Evolutionary conservation across 345 rosid genomes (phyloP).

Genomic region (Syzygium jambos): DNA sequence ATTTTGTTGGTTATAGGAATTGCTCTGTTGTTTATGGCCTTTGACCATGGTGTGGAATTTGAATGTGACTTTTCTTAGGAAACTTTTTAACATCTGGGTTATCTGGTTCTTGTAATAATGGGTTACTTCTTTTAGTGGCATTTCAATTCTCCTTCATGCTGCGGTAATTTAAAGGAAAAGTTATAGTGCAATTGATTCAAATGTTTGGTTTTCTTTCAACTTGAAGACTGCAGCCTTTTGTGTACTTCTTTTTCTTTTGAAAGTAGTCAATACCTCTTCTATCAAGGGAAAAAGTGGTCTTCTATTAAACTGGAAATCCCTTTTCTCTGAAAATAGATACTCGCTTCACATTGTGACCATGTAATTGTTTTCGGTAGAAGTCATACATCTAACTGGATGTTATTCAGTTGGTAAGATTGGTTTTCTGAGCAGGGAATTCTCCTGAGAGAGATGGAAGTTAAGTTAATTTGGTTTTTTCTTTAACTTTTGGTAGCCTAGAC

Average conservation of each 20-base stretch:
- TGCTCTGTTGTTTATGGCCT: neutral
- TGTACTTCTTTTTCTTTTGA: too few relatives aligned
- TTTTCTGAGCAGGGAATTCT: neutral
- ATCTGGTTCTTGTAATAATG: neutral
- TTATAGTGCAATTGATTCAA: too few relatives aligned
- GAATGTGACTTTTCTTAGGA: neutral
- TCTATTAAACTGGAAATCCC: neutral
- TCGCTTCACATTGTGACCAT: neutral
- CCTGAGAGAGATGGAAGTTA: neutral
- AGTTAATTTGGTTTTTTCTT: neutral
- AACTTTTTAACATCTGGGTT: neutral
- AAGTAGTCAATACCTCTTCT: neutral
- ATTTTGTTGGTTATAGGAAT: neutral
- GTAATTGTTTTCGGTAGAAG: neutral
- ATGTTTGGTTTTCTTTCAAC: too few relatives aligned
- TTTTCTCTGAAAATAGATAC: neutral
- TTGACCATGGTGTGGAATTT: neutral
- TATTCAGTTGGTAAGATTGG: neutral
- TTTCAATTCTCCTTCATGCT: neutral
- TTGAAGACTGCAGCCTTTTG: too few relatives aligned
- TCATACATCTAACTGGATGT: neutral
- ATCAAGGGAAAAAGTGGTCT: neutral
- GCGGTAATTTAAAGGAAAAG: neutral
- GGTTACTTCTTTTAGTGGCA: neutral
- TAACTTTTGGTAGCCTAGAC: neutral